Conservation (phyloP, 768 basidiomycete species). For the Suillus lakei region DNA sequence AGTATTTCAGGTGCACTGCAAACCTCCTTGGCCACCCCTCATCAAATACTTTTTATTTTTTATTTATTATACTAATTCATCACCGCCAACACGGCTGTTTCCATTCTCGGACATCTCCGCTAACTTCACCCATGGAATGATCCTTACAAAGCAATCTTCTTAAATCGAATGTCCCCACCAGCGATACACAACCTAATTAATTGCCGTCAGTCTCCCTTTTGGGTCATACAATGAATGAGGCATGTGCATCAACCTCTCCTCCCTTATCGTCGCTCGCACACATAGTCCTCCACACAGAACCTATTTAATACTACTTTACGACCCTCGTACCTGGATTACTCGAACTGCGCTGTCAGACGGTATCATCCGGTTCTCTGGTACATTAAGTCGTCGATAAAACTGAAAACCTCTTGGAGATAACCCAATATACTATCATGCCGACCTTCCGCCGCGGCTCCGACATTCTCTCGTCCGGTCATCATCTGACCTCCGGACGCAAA, state of each 20-base stretch:
- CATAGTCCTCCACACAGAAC: too few species aligned
- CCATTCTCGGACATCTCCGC: constrained; percentile 22
- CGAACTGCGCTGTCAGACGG: too few species aligned
- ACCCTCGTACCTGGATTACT: too few species aligned
- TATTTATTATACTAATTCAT: not conserved
- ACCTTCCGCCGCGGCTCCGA: not conserved
- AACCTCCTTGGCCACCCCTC: constrained; percentile 22
- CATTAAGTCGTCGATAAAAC: not conserved
- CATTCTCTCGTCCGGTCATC: not conserved
- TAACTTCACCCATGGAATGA: not conserved
- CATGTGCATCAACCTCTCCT: constrained; percentile 2
- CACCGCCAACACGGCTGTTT: constrained; percentile 5
- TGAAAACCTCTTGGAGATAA: constrained; percentile 5
- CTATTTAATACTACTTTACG: too few species aligned
- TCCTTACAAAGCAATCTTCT: constrained; percentile 2
- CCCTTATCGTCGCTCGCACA: not conserved
- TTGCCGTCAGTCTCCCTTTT: constrained; percentile 5
- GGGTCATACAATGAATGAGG: not conserved
- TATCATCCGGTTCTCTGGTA: too few species aligned
- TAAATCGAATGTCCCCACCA: constrained; percentile 4
- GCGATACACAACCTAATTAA: too few species aligned
- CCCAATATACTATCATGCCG: too few species aligned
- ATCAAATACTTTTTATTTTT: not conserved
- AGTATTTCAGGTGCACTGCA: constrained; percentile 33
- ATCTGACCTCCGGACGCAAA: not conserved